Evolutionary conservation across 768 basidiomycete species (phyloP).

Genomic region (Russula dissimulans): DNA sequence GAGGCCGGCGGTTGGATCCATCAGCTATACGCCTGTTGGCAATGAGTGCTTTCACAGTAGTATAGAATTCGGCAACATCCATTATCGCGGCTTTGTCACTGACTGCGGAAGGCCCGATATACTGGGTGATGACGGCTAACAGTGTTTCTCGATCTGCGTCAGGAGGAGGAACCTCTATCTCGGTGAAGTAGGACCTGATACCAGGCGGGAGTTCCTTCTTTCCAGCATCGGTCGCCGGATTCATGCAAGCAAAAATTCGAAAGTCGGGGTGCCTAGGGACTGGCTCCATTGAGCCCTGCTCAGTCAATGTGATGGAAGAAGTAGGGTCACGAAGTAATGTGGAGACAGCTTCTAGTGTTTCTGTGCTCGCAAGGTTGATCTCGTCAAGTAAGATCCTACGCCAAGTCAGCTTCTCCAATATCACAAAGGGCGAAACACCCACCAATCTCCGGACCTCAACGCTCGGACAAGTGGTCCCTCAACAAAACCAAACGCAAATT

Average conservation of each 20-base stretch:
- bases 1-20: conserved; percentile 84
- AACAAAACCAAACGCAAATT: conserved; percentile 89
- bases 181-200: conserved; percentile 87
- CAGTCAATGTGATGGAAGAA: conserved; percentile 86
- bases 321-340: conserved; percentile 77
- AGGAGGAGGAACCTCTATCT: conserved; percentile 90
- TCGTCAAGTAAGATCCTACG: conserved; percentile 90
- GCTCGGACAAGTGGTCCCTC: conserved; percentile 96
- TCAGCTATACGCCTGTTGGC: conserved; percentile 77
- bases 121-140: conserved; percentile 76
- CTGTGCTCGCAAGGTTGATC: conserved; percentile 88
- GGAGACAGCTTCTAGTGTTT: conserved; percentile 89
- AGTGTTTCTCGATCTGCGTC: conserved; percentile 89
- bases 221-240: conserved; percentile 96
- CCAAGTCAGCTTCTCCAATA: neutral
- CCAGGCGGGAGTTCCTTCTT: conserved; percentile 94
- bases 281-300: conserved; percentile 84
- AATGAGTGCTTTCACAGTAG: conserved; percentile 66
- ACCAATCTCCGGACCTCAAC: conserved; percentile 86
- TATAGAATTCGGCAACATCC: conserved; percentile 89
- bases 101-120: conserved; percentile 74
- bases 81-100: conserved; percentile 82
- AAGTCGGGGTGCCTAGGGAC: conserved; percentile 91
- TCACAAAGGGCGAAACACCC: conserved; percentile 7
- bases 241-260: conserved; percentile 98